Base-by-base conservation (phyloP, 2,329 filamentous ascomycete genomes). In the Fusarium chaquense region DNA sequence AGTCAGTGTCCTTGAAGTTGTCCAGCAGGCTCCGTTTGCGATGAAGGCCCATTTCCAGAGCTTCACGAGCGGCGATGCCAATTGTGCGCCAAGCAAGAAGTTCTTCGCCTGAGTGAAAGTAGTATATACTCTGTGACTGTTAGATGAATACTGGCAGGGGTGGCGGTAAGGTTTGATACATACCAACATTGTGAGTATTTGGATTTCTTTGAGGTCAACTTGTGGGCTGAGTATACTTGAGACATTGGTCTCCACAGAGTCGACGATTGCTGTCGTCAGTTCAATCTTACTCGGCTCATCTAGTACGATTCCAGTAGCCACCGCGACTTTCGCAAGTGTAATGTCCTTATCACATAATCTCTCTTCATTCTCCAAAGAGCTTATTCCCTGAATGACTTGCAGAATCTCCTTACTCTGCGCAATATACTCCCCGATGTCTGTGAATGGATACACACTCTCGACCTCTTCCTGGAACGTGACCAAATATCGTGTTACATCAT, bases 11-110 rank as follows among this genome's bases (percentile, higher is more conserved):
- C 3, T 71, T 69, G 35, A 82, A 80, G 15, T 79, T 81, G 44
- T 81, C 78, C 12, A 77, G 67, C 38, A 85, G 75, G 22, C 81
- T 85, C 9, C 81, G 76, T 33, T 80, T 81, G 2, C 83, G 77
- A 59, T 86, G 83, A 0, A 86, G 77, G 0, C 84, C 84, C 43
- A 85, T 80, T 56, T 85, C 84, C 16, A 86, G 77, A 4, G 81
- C 79, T 30, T 83, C 81, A 4, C 84, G 79, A 0, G 79, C 81
- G 0, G 83, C 83, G 26, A 85, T 76, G 0, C 83, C 82, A 41
- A 84, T 85, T 2, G 81, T 76, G 1, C 83, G 79, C 83, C 83
- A 85, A 0, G 83, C 80, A 1, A 85, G 78, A 2, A 85, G 77
- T 54, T 86, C 84, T 30, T 86, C 82, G 50, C 85, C 84, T 13